Evolutionary conservation across 768 basidiomycete species (phyloP).

Genomic region (Terana coerulea): DNA sequence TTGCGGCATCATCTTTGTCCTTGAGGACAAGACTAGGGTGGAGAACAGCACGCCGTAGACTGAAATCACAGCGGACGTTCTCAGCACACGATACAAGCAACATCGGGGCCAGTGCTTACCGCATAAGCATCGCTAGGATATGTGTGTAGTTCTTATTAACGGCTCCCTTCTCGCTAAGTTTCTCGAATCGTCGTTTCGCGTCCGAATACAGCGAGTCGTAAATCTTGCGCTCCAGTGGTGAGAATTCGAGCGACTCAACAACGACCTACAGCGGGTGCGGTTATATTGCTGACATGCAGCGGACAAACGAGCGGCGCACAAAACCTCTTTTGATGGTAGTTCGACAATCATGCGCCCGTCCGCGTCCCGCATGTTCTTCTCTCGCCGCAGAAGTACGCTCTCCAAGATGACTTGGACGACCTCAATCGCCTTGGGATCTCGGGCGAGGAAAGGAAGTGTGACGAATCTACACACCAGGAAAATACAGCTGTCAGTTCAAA

Average conservation of each 20-base stretch:
- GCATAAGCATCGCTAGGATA: slow-evolving; percentile 93
- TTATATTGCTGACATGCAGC: neutral
- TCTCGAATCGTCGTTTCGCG: slow-evolving; percentile 78
- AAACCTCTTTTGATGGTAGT: slow-evolving; percentile 82
- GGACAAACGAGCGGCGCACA: neutral
- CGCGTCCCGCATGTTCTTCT: slow-evolving; percentile 88
- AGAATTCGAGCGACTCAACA: slow-evolving; percentile 77
- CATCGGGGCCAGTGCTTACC: slow-evolving; percentile 45
- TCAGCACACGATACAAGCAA: neutral
- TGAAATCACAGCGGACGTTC: slow-evolving; percentile 29
- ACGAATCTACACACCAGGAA: slow-evolving; percentile 83
- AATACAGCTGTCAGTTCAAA: slow-evolving; percentile 9
- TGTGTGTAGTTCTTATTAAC: slow-evolving; percentile 80
- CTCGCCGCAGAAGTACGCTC: slow-evolving; percentile 79
- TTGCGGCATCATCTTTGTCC: slow-evolving; percentile 38
- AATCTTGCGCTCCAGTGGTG: slow-evolving; percentile 75
- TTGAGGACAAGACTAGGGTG: slow-evolving; percentile 83
- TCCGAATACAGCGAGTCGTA: slow-evolving; percentile 84
- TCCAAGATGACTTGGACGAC: slow-evolving; percentile 94
- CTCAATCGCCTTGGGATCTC: slow-evolving; percentile 90
- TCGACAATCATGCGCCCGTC: slow-evolving; percentile 88
- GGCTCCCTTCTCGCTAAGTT: slow-evolving; percentile 72
- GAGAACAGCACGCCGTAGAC: slow-evolving; percentile 86
- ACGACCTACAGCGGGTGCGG: slow-evolving; percentile 43
- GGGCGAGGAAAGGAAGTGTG: slow-evolving; percentile 85